Evolutionary conservation across 768 basidiomycete species (phyloP).

Genomic region (Boletus barrowsii): DNA sequence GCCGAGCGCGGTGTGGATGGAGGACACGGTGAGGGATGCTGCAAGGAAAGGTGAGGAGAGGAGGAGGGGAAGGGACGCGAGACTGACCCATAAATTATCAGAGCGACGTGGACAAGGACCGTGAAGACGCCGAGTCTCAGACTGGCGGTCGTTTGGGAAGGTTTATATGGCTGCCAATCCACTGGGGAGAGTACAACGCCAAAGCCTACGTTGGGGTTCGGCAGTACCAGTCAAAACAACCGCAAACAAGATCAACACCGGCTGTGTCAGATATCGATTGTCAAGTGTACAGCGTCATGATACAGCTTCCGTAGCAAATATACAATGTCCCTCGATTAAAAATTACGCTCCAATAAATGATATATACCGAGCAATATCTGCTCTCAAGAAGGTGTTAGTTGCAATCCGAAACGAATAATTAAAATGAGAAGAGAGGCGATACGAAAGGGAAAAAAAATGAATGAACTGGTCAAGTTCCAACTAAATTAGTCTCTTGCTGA

Average conservation of each 20-base stretch:
- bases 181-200: constrained; percentile 20
- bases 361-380: constrained; percentile 15
- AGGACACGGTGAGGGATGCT: constrained; percentile 46
- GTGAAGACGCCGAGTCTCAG: constrained; percentile 30
- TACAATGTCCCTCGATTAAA: constrained; percentile 9
- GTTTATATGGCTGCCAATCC: constrained; percentile 28
- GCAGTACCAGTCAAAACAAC: constrained; percentile 19
- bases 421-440: not conserved
- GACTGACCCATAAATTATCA: constrained; percentile 39
- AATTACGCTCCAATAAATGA: constrained; percentile 13
- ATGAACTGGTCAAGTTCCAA: constrained; percentile 10
- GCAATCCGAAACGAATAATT: constrained; percentile 13
- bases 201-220: constrained; percentile 30
- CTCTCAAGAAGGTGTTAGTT: constrained; percentile 13
- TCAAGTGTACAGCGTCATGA: constrained; percentile 5
- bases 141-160: constrained; percentile 27
- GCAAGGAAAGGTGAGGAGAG: not conserved
- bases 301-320: constrained; percentile 22
- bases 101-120: constrained; percentile 15
- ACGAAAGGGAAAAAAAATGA: not conserved
- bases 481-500: constrained; percentile 20
- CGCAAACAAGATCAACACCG: constrained; percentile 12
- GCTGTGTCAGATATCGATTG: constrained; percentile 4
- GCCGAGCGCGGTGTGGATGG: constrained; percentile 25
- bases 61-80: not conserved